Evolutionary conservation across 768 basidiomycete species (phyloP).

Genomic region (Suillus subaureus): DNA sequence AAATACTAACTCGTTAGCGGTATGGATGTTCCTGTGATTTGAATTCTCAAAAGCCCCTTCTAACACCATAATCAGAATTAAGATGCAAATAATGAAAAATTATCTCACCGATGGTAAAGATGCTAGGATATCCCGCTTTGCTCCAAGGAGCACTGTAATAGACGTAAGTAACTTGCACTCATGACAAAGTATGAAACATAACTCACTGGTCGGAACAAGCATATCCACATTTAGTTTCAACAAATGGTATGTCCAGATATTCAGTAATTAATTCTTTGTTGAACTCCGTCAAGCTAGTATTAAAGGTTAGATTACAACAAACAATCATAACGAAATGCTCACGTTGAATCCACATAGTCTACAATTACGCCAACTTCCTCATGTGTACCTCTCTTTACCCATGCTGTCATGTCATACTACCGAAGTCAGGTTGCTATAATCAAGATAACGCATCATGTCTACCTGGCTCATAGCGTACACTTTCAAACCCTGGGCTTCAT

Average conservation of each 20-base stretch:
- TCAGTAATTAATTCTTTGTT: conserved; percentile 73
- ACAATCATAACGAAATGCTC: conserved; percentile 28
- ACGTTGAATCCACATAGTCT: conserved; percentile 76
- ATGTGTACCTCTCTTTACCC: conserved; percentile 81
- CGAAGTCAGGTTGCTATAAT: conserved; percentile 17
- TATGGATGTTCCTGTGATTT: conserved; percentile 79
- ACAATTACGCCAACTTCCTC: conserved; percentile 85
- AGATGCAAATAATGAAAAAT: neutral
- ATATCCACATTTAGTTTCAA: conserved; percentile 88
- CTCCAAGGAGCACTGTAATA: conserved; percentile 69
- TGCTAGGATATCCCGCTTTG: conserved; percentile 83
- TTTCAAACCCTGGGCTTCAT: conserved; percentile 41
- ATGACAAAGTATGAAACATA: conserved; percentile 20
- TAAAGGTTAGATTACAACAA: conserved; percentile 24
- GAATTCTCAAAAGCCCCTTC: conserved; percentile 76
- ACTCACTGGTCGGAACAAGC: conserved; percentile 91
- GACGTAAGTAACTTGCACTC: conserved; percentile 13
- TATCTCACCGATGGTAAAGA: conserved; percentile 69
- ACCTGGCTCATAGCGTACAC: conserved; percentile 38
- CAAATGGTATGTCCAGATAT: conserved; percentile 83
- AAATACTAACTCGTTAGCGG: conserved; percentile 70
- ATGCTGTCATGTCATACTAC: conserved; percentile 92
- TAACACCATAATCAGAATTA: conserved; percentile 15
- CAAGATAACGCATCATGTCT: neutral
- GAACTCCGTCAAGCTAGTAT: conserved; percentile 70